A percentile compares a stretch with the other conserved stretches of the same genome.
Evolutionary conservation across 1,139 yeast species (phyloP).

Genomic region (Groenewaldozyma auringiensis): DNA sequence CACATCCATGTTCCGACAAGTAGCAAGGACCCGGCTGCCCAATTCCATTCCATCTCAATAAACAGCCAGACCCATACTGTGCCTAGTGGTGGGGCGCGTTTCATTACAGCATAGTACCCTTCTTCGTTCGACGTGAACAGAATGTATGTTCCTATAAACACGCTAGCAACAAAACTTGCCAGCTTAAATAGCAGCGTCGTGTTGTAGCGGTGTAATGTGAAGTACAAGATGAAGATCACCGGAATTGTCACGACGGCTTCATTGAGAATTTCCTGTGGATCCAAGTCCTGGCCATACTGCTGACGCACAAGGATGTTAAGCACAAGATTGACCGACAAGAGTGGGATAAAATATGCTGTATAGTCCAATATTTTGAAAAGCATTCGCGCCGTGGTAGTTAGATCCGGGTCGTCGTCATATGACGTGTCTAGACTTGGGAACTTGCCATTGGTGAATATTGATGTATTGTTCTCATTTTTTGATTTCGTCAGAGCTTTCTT

Average conservation of each 20-base stretch:
- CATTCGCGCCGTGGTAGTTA: slow-evolving; percentile 19
- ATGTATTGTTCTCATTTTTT: slow-evolving; percentile 5
- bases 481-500: background rate
- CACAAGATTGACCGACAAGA: slow-evolving; percentile 28
- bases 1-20: slow-evolving; percentile 28
- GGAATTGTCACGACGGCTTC: slow-evolving; percentile 25
- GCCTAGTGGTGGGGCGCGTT: slow-evolving; percentile 36
- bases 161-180: slow-evolving; percentile 20
- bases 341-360: slow-evolving; percentile 27
- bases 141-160: slow-evolving; percentile 30
- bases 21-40: slow-evolving; percentile 27
- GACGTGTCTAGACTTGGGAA: slow-evolving; percentile 2
- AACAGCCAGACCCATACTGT: slow-evolving; percentile 37
- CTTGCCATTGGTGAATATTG: background rate
- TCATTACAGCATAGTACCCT: slow-evolving; percentile 35
- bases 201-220: slow-evolving; percentile 23
- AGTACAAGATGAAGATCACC: slow-evolving; percentile 25
- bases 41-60: slow-evolving; percentile 34
- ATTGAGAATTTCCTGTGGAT: slow-evolving; percentile 16
- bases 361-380: slow-evolving; percentile 28
- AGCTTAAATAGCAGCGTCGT: slow-evolving; percentile 19
- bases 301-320: slow-evolving; percentile 30
- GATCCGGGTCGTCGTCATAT: slow-evolving; percentile 19
- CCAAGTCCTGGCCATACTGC: slow-evolving; percentile 27
- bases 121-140: slow-evolving; percentile 30